phyloP scores from a whole-genome alignment of 73 alveolate species.

The Symbiodinium natans region DNA sequence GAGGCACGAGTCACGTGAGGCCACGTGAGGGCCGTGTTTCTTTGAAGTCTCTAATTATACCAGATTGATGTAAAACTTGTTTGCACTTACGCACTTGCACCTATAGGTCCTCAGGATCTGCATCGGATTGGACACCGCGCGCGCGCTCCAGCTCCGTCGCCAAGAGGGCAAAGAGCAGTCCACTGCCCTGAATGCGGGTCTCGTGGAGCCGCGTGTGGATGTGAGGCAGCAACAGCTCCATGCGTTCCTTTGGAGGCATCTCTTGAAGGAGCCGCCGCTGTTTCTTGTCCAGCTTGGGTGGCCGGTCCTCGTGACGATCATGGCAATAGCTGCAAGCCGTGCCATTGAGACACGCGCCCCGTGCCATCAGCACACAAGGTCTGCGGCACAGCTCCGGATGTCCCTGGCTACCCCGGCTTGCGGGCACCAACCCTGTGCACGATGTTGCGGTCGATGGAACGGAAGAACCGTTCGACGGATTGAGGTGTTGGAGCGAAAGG shows the following conservation, averaged over 20 bases:
- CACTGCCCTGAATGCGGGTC: background rate
- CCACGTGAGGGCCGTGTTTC: too few species aligned
- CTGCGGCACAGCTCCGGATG: constrained; percentile 53
- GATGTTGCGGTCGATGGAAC: too few species aligned
- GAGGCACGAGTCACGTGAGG: too few species aligned
- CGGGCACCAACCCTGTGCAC: too few species aligned
- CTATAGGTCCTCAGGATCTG: background rate
- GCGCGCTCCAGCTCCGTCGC: background rate
- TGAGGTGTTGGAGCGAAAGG: too few species aligned
- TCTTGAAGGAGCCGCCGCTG: constrained; percentile 9
- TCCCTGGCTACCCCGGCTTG: constrained; percentile 18
- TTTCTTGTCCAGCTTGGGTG: constrained; percentile 49
- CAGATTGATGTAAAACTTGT: too few species aligned
- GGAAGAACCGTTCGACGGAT: too few species aligned
- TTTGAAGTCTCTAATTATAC: background rate
- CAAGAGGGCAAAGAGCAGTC: background rate
- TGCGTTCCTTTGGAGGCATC: background rate
- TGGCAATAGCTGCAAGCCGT: constrained; percentile 29
- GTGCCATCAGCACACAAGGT: background rate
- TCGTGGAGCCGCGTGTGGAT: background rate
- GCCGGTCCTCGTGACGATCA: background rate
- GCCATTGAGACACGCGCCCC: constrained; percentile 6
- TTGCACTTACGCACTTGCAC: too few species aligned
- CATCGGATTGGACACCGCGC: background rate
- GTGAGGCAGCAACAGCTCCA: background rate